These are phyloP conservation scores for Blastocystis sp. DNA, from an alignment of 352 stramenopile species.

Conservation along the genomic window DNA sequence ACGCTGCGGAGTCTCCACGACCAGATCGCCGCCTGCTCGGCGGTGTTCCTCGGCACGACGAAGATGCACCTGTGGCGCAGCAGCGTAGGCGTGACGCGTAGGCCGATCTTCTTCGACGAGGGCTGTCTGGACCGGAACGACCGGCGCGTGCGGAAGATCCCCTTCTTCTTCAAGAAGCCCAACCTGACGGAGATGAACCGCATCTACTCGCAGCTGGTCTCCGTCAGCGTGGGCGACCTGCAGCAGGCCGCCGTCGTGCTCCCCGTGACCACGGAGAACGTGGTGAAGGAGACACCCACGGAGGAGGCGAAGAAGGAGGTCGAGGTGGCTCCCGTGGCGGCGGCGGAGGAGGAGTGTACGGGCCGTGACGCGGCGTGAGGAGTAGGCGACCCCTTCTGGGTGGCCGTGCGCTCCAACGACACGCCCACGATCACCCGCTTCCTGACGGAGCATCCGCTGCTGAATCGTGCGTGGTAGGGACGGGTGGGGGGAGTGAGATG, in stretches of 20 bases:
- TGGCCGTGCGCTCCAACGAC: slow-evolving; percentile 70
- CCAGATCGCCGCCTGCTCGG: slow-evolving; percentile 78
- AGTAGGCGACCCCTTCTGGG: slow-evolving; percentile 54
- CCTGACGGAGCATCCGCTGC: slow-evolving; percentile 63
- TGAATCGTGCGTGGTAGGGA: slow-evolving; percentile 17
- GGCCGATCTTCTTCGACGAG: slow-evolving; percentile 36
- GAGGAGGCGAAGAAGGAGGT: slow-evolving; percentile 70
- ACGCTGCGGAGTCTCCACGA: slow-evolving; percentile 77
- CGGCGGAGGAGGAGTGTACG: slow-evolving; percentile 73
- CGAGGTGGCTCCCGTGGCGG: slow-evolving; percentile 72
- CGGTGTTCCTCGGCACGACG: slow-evolving; percentile 81
- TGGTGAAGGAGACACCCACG: slow-evolving; percentile 16
- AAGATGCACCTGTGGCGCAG: slow-evolving; percentile 75
- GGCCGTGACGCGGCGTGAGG: slow-evolving; percentile 59
- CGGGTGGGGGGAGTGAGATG: slow-evolving; percentile 72
- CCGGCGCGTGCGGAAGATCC: slow-evolving; percentile 78
- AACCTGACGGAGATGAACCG: slow-evolving; percentile 78
- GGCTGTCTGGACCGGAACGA: slow-evolving; percentile 73
- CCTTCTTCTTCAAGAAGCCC: slow-evolving; percentile 81
- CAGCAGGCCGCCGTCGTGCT: slow-evolving; percentile 78
- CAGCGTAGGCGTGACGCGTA: slow-evolving; percentile 68
- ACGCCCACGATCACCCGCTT: slow-evolving; percentile 74
- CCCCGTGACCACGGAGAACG: slow-evolving; percentile 72
- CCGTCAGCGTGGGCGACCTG: slow-evolving; percentile 78
- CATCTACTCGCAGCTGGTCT: slow-evolving; percentile 55